Percentiles rank a stretch among this genome's conserved stretches.
These are phyloP conservation scores for Penicillium lividum DNA, from an alignment of 495 filamentous ascomycete genomes.

Conservation along the genomic window DNA sequence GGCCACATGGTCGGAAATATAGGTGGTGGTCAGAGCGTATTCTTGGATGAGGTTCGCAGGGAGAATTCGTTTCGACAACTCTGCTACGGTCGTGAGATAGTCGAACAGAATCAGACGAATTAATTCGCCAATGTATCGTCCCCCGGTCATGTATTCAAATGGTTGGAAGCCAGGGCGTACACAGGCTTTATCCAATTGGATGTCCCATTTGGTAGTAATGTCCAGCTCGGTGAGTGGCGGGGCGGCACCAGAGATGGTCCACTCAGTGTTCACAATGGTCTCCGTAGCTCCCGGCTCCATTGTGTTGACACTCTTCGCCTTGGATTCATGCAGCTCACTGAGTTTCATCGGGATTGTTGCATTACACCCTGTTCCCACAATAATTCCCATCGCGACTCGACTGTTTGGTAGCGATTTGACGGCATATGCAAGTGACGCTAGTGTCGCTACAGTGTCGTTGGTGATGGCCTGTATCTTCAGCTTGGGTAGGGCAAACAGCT, in stretches of 20 bases:
- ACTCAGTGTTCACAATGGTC: slow-evolving; percentile 84
- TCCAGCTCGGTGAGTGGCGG: slow-evolving; percentile 62
- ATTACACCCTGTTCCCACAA: slow-evolving; percentile 82
- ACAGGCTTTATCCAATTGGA: slow-evolving; percentile 60
- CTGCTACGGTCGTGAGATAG: slow-evolving; percentile 52
- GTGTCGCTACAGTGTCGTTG: slow-evolving; percentile 79
- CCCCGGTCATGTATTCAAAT: slow-evolving; percentile 85
- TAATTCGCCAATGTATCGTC: slow-evolving; percentile 83
- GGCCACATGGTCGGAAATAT: slow-evolving; percentile 65
- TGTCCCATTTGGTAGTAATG: slow-evolving; percentile 72
- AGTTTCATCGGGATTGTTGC: slow-evolving; percentile 75
- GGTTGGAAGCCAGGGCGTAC: slow-evolving; percentile 80
- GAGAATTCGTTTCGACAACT: slow-evolving; percentile 42
- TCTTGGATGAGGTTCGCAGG: slow-evolving; percentile 57
- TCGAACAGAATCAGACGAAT: slow-evolving; percentile 70
- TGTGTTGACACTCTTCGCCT: slow-evolving; percentile 47
- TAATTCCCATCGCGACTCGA: slow-evolving; percentile 75
- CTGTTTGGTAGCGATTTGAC: slow-evolving; percentile 64
- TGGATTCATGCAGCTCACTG: slow-evolving; percentile 61
- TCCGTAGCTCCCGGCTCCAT: slow-evolving; percentile 50
- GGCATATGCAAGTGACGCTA: slow-evolving; percentile 72
- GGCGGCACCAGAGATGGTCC: slow-evolving; percentile 75
- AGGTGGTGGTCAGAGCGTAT: slow-evolving; percentile 69
- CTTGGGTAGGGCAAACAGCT: slow-evolving; percentile 57
- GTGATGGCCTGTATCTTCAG: slow-evolving; percentile 75